Evolutionary conservation across 192 early-diverging fungal genomes (phyloP).

Genomic region (Thoreauomyces humboldtii): DNA sequence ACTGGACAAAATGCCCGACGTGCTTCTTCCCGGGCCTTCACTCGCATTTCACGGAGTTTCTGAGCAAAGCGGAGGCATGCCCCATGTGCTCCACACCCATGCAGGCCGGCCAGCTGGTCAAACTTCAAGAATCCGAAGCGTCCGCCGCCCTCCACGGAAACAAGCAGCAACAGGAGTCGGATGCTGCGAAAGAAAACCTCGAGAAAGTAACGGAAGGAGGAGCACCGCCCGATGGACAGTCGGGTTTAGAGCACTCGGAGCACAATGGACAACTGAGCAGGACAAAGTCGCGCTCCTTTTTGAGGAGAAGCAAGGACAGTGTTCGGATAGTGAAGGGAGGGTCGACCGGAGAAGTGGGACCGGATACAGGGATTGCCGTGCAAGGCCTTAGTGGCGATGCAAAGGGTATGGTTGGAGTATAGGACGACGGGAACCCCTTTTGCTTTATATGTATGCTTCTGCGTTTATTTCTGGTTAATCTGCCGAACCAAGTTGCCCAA

Average conservation of each 20-base stretch:
- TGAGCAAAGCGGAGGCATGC: slow-evolving; percentile 39
- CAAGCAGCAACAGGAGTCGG: neutral
- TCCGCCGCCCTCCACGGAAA: slow-evolving; percentile 1
- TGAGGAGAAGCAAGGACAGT: slow-evolving; percentile 10
- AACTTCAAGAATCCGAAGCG: neutral
- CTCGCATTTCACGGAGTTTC: slow-evolving; percentile 36
- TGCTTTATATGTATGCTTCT: too few species aligned
- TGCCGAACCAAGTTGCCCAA: too few species aligned
- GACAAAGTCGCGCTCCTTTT: slow-evolving; percentile 1
- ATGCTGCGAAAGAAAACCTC: neutral
- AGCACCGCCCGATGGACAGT: neutral
- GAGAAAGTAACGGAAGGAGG: slow-evolving; percentile 7
- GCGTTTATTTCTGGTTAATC: too few species aligned
- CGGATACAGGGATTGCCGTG: neutral
- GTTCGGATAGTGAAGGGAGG: slow-evolving; percentile 9
- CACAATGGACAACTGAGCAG: neutral
- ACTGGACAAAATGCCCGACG: slow-evolving; percentile 50
- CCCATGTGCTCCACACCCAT: slow-evolving; percentile 46
- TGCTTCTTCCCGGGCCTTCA: slow-evolving; percentile 50
- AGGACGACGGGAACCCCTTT: neutral
- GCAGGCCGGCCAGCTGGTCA: neutral
- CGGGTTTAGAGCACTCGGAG: neutral
- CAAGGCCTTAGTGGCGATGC: neutral
- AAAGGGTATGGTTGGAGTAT: neutral
- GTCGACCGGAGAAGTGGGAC: slow-evolving; percentile 7